These are phyloP conservation scores for Zygoascus ofunaensis DNA, from an alignment of 805 yeast genomes.

Conservation along the genomic window DNA sequence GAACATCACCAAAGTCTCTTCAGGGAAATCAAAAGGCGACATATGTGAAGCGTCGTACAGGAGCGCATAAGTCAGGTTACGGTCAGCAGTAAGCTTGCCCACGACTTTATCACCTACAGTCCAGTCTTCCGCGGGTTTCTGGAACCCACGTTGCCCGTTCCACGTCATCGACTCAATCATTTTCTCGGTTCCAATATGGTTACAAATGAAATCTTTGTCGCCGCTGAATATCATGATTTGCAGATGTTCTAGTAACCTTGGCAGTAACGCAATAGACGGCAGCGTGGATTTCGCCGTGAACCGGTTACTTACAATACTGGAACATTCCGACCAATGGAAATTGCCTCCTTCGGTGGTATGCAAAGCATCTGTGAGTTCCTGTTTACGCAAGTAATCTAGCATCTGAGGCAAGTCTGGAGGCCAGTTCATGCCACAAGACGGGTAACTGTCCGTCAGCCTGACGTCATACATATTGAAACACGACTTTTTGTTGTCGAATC, in stretches of 20 bases:
- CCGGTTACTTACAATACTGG: conserved; percentile 42
- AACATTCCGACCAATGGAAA: conserved; percentile 71
- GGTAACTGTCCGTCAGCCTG: conserved; percentile 59
- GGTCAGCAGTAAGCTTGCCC: conserved; percentile 44
- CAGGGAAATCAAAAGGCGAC: conserved; percentile 82
- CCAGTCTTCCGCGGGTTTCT: conserved; percentile 35
- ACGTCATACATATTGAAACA: conserved; percentile 84
- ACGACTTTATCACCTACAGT: conserved; percentile 28
- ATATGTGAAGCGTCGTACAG: conserved; percentile 79
- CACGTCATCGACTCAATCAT: conserved; percentile 55
- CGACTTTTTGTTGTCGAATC: conserved; percentile 20
- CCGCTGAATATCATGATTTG: conserved; percentile 77
- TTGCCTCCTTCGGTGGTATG: conserved; percentile 36
- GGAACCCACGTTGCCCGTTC: conserved; percentile 40
- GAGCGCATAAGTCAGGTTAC: conserved; percentile 68
- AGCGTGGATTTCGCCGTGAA: conserved; percentile 44
- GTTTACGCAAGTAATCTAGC: conserved; percentile 40
- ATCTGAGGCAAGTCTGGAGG: conserved; percentile 53
- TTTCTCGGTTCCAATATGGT: conserved; percentile 63
- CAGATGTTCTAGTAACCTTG: conserved; percentile 46
- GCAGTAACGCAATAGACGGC: conserved; percentile 61
- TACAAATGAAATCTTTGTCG: conserved; percentile 82
- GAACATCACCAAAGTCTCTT: conserved; percentile 58
- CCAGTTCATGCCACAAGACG: conserved; percentile 91
- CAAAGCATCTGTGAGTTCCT: conserved; percentile 41